A percentile compares a stretch with the other conserved stretches of the same genome.
Evolutionary conservation across 2,329 filamentous ascomycete genomes (phyloP).

Genomic region (Clarireedia sp.): DNA sequence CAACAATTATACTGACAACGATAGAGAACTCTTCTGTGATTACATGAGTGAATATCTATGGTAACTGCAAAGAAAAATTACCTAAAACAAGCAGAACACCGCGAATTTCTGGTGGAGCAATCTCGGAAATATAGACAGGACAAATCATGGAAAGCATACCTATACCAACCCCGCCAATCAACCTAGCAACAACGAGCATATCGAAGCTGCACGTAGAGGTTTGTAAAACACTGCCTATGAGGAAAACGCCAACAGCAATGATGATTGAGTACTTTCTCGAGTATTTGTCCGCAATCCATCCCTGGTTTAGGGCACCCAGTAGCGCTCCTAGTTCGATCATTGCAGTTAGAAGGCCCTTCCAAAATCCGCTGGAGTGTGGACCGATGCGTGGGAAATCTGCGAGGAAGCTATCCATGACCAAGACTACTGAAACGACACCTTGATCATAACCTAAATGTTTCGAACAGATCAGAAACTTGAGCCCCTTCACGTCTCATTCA

Average conservation of each 20-base stretch:
- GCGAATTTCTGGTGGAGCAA: slow-evolving; percentile 34
- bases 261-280: slow-evolving; percentile 45
- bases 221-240: slow-evolving; percentile 42
- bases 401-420: slow-evolving; percentile 37
- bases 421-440: slow-evolving; percentile 37
- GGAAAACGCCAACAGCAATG: slow-evolving; percentile 43
- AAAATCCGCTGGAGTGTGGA: slow-evolving; percentile 4
- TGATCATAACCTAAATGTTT: slow-evolving; percentile 37
- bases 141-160: slow-evolving; percentile 39
- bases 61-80: neutral
- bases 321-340: slow-evolving; percentile 35
- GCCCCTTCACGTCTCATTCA: neutral
- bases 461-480: neutral
- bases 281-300: slow-evolving; percentile 39
- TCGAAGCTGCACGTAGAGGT: slow-evolving; percentile 41
- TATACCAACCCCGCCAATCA: slow-evolving; percentile 40
- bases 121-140: slow-evolving; percentile 42
- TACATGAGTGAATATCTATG: neutral
- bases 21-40: slow-evolving; percentile 31
- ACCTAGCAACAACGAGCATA: slow-evolving; percentile 41
- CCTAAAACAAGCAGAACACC: slow-evolving; percentile 14
- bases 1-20: slow-evolving; percentile 36
- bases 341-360: slow-evolving; percentile 5
- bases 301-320: slow-evolving; percentile 19
- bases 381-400: slow-evolving; percentile 28